Evolutionary conservation across 2,329 filamentous ascomycete species (phyloP), one percentile per base, ranked within the genome.

Genomic region (Sclerotinia nivalis): DNA sequence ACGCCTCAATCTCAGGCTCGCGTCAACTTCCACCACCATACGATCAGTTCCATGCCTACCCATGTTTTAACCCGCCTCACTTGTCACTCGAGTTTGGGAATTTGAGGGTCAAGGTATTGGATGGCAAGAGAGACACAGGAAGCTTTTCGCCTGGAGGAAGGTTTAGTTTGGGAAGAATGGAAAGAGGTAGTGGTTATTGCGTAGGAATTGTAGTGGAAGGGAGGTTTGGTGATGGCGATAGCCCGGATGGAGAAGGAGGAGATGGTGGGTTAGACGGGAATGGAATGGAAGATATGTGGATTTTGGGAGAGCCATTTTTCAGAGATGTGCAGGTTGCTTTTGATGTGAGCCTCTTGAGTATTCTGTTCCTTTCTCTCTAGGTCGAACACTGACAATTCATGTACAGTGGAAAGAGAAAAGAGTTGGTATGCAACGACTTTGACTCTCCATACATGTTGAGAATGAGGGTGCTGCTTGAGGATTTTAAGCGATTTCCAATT

Each of bases 281-380:
- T 61, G 73, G 73, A n/a, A 55, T 75, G 13, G 67, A 62, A 34
- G 71, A 74, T 68, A 40, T 70, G 18, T 75, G 73, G 73, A 70
- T 76, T 40, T 62, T 75, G 47, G 74, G 74, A 31, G 74, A 76
- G 67, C 73, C 73, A 1, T 74, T 76, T n/a, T 76, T 74, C 64
- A 69, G 73, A 67, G 74, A 74, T 71, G 70, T 74, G 10, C 74
- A 74, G 49, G 70, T 75, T 34, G 73, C 71, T 56, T 75, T 76
- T 58, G 68, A 76, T 67, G 74, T 75, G 49, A 74, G 72, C 66
- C 43, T 49, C 15, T 47, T 18, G 20, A 20, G 5, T 4, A 1
- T 6, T n/a, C 13, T 43, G 4, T 6, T 0, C 4, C 2, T 28
- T 56, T 5, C 4, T 0, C n/a, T 8, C 3, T 34, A 4, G 9